These are phyloP conservation scores for Pleurotus tuoliensis DNA, from an alignment of 768 basidiomycete species.

Conservation along the genomic window DNA sequence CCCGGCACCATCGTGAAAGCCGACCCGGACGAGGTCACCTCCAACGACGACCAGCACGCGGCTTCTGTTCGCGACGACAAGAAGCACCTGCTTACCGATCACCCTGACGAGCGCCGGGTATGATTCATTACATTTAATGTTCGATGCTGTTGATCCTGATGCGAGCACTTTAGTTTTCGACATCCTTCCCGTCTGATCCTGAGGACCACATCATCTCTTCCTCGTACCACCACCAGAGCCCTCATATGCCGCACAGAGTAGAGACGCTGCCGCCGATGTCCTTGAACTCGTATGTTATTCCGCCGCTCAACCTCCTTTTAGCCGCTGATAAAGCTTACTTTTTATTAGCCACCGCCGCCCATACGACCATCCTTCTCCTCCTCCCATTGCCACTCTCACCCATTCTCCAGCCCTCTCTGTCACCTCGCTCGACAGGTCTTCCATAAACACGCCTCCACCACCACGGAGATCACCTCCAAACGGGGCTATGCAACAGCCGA, in stretches of 20 bases:
- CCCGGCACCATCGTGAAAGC: neutral
- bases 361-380: constrained; percentile 38
- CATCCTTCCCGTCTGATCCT: constrained; percentile 34
- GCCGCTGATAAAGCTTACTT: constrained; percentile 18
- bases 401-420: constrained; percentile 61
- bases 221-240: constrained; percentile 12
- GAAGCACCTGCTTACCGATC: neutral
- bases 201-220: constrained; percentile 17
- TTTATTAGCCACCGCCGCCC: constrained; percentile 31
- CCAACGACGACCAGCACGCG: too few relatives aligned
- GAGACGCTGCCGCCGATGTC: constrained; percentile 27
- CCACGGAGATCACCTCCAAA: constrained; percentile 37
- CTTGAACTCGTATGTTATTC: constrained; percentile 25
- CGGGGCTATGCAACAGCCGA: constrained; percentile 23
- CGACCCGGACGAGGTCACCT: neutral
- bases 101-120: constrained; percentile 29
- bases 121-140: constrained; percentile 23
- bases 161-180: constrained; percentile 35
- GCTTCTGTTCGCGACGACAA: neutral
- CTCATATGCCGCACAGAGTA: constrained; percentile 51
- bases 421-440: constrained; percentile 57
- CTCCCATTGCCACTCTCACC: constrained; percentile 45
- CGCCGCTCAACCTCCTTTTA: constrained; percentile 13
- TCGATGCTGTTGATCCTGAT: constrained; percentile 25
- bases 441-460: constrained; percentile 59